Evolutionary conservation across 208 protist species (phyloP), one percentile per base, ranked within the genome.

Genomic region (Leishmania turanica): DNA sequence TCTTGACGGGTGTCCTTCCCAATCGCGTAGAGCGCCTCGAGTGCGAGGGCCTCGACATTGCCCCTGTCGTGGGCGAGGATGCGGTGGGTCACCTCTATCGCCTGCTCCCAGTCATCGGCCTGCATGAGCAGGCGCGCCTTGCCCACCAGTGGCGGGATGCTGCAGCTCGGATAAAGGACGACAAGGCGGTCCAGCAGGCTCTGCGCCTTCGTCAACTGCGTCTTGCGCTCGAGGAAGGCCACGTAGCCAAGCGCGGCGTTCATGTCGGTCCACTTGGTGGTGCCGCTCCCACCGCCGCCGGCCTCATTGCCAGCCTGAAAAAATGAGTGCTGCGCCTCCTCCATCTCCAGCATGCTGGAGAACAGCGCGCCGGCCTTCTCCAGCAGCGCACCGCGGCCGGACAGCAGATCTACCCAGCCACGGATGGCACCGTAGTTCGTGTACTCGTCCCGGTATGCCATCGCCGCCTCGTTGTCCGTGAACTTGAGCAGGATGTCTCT

Each of bases 101-200:
- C 90, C 84, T 98, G 97, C 17, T 98, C 95, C 98, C 98, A 99
- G 79, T 99, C 96, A 58, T 97, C 96, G 34, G 96, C 91, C 69
- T 88, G 86, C 85, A 99, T 92, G 27, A 98, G 88, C 70, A 98
- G 84, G 6, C 89, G 90, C 27, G 93, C 91, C 84, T 98, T 98
- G 34, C 90, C 85, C n/a, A 96, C 87, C 49, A 97, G 87, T 31
- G 82, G 82, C 2, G 91, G 90, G 19, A 93, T 84, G 15, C 87
- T 90, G 72, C 92, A 93, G 68, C 76, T 87, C 9, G 92, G 92
- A 75, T 95, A 88, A 27, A 82, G 84, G 17, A 96, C 96, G 60
- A 96, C 88, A 49, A 96, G 74, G n/a, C 89, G 85, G 79, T 97
- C 96, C 34, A 98, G 88, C 60, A 97, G 82, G 42, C 96, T 91